These are phyloP conservation scores for Kwoniella dendrophila DNA, from an alignment of 768 basidiomycete genomes.

Conservation along the genomic window DNA sequence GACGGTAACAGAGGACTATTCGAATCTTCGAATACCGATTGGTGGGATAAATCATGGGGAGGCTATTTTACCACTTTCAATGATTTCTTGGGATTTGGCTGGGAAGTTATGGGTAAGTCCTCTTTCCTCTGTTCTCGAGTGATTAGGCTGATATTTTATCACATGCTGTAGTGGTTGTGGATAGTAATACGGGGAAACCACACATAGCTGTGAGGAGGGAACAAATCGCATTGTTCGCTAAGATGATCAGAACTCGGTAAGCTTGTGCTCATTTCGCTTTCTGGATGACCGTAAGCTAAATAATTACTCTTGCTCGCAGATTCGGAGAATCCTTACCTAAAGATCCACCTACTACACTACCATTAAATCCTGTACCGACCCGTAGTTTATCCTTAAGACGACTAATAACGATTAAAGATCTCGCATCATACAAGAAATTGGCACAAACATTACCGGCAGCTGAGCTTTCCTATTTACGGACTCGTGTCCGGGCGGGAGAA, in stretches of 20 bases:
- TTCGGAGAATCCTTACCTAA: slow-evolving; percentile 47
- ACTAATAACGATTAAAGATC: slow-evolving; percentile 46
- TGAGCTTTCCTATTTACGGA: slow-evolving; percentile 46
- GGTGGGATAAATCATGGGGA: slow-evolving; percentile 55
- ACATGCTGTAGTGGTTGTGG: slow-evolving; percentile 44
- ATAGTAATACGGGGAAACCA: slow-evolving; percentile 38
- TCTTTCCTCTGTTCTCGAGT: not conserved
- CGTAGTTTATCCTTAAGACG: slow-evolving; percentile 46
- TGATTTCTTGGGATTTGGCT: slow-evolving; percentile 54
- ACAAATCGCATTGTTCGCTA: slow-evolving; percentile 53
- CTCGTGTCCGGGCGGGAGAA: slow-evolving; percentile 41
- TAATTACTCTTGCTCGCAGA: slow-evolving; percentile 9
- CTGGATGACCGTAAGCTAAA: too few species aligned
- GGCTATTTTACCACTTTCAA: slow-evolving; percentile 52
- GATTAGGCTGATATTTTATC: not conserved
- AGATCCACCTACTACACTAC: slow-evolving; percentile 48
- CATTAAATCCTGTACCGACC: slow-evolving; percentile 34
- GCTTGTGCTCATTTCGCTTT: not conserved
- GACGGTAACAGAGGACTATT: slow-evolving; percentile 31
- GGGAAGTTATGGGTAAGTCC: slow-evolving; percentile 53
- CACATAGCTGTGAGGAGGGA: slow-evolving; percentile 48
- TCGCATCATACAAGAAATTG: slow-evolving; percentile 49
- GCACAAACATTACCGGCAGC: slow-evolving; percentile 50
- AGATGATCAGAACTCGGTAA: slow-evolving; percentile 53
- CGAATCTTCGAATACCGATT: slow-evolving; percentile 34